Evolutionary conservation across 2,329 filamentous ascomycete species (phyloP), one percentile per base, ranked within the genome.

Genomic region (Arthrobotrys megalospora): DNA sequence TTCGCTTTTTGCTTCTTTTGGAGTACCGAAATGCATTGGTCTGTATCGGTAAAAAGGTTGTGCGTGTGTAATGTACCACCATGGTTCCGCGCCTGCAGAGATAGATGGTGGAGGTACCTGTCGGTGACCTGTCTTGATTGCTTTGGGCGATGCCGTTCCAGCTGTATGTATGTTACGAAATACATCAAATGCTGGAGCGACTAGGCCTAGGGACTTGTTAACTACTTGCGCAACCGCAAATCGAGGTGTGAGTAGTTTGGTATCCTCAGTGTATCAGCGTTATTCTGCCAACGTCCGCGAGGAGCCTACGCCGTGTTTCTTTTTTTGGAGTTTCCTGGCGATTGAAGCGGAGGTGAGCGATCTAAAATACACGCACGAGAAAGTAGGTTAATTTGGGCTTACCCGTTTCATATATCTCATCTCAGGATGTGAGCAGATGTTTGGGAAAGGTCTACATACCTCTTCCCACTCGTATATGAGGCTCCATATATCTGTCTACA

Each of bases 1-100:
- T 50, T 69, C 63, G 11, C 47, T 53, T 65, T 77, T 77, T 76
- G 64, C 72, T 69, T 64, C 36, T 72, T 65, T 58, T 64, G n/a
- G 60, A 38, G 69, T 71, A 69, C 72, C 72, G 72, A 76, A 76
- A 76, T 76, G 71, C 71, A 76, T 21, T 53, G 34, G 55, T 69
- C 52, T 58, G 32, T 58, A 32, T 72, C 68, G 68, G 68, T 64
- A 65, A 72, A 72, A 28, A 53, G 58, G 38, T 63, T 63, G 41
- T 48, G 58, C 58, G 58, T 47, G 43, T 32, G 50, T 19, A 24
- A 66, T 73, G 69, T 73, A 65, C 69, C 62, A 6, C n/a, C n/a
- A 48, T 36, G 24, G 60, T 64, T 14, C 43, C 24, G 60, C 43
- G 19, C 62, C 36, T 24, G 38, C 28, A 34, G 55, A 60, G 32